Evolutionary conservation across 805 yeast genomes (phyloP).

Genomic region (Naumovozyma castellii): DNA sequence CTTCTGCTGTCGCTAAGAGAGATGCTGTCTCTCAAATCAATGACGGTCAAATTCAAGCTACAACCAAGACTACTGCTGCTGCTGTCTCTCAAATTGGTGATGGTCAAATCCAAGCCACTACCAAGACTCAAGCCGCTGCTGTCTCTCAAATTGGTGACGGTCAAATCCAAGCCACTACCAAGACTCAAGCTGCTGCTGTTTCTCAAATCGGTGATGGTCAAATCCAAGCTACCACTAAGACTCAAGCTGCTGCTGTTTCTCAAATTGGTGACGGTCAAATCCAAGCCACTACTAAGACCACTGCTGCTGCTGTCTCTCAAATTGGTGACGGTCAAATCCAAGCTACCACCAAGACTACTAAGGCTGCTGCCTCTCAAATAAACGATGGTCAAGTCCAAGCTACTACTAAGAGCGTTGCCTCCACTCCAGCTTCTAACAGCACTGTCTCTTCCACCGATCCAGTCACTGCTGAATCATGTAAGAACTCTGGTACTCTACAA

Average conservation of each 20-base stretch:
- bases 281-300: constrained; percentile 26
- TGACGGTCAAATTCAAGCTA: constrained; percentile 49
- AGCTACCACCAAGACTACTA: constrained; percentile 23
- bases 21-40: constrained; percentile 35
- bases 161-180: constrained; percentile 40
- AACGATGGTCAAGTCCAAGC: constrained; percentile 25
- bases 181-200: constrained; percentile 30
- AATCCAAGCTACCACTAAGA: constrained; percentile 34
- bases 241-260: constrained; percentile 32
- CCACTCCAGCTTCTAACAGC: constrained; percentile 26
- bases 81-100: constrained; percentile 37
- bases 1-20: constrained; percentile 30
- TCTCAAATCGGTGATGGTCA: constrained; percentile 53
- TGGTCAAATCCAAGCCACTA: constrained; percentile 30
- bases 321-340: constrained; percentile 41
- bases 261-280: constrained; percentile 33
- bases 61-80: constrained; percentile 22
- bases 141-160: constrained; percentile 43
- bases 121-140: constrained; percentile 21
- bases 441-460: constrained; percentile 28
- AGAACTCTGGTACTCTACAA: constrained; percentile 41
- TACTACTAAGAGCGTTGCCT: constrained; percentile 16
- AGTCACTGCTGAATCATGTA: constrained; percentile 35
- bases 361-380: constrained; percentile 19
- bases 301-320: constrained; percentile 27